Base-by-base conservation (phyloP, 2,329 filamentous ascomycete genomes). In the Chaetomium globosum region DNA sequence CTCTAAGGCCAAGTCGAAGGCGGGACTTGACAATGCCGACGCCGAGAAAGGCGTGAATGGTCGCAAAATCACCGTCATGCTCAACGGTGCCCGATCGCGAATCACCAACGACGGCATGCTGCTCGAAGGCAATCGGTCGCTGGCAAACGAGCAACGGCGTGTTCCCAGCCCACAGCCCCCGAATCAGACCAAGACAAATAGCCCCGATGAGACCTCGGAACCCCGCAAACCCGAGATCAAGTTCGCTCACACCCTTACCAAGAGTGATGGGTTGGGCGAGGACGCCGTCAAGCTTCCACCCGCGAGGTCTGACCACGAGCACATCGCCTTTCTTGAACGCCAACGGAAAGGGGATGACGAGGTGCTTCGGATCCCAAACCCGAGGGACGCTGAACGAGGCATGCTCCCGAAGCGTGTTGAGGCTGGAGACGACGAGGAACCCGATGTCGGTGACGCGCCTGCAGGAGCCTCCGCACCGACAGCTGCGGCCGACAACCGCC, bases 321-420 rank as follows among this genome's bases (percentile, higher is more conserved):
- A 96, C 73, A 96, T 97, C 73, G 90, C 90, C 6, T 95, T 98
- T 72, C 76, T 97, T 16, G 87, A 97, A 75, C 89, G 90, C 36
- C 94, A 97, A 75, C 86, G 93, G 46, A 89, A 91, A 1, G 87
- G 87, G 67, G 88, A 90, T 63, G 89, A 87, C 61, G 87, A 88
- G 39, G 87, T 93, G 0, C 80, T 98, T 52, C 89, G 92, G 49
- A 98, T 99, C 71, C 95, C 95, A 0, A 93, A 93, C 23, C 95
- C 95, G 0, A 84, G 93, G 71, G 95, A 98, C 74, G 93, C 90
- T 57, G 95, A 99, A 72, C 86, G 87, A 59, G 95, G 94, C 30
- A 83, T 92, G 67, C 81, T 88, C 10, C 93, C 93, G 1, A 80
- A 81, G 63, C 80, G 82, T 33, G 76, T 87, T 1, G 74, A 77